A percentile compares a stretch with the other conserved stretches of the same genome.
These are phyloP conservation scores for Rhodotorula sp. DNA, from an alignment of 1,284 basidiomycete species.

Conservation along the genomic window DNA sequence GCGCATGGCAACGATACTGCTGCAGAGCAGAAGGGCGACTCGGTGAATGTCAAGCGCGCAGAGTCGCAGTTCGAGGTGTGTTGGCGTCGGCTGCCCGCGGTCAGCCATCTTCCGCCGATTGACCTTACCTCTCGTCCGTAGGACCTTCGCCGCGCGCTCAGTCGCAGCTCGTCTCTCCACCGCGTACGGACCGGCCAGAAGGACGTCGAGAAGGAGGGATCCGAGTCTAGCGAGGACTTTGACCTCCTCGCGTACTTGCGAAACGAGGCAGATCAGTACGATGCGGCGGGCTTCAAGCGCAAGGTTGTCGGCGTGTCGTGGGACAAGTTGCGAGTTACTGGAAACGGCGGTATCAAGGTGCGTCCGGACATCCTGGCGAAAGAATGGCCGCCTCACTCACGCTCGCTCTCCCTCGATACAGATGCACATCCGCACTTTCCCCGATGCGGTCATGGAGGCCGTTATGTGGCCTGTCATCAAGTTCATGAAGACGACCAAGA, in stretches of 20 bases:
- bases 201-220: constrained; percentile 35
- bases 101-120: background rate
- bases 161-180: constrained; percentile 26
- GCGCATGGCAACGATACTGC: background rate
- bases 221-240: constrained; percentile 52
- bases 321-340: constrained; percentile 56
- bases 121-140: background rate
- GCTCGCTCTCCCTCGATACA: constrained; percentile 39
- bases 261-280: constrained; percentile 58
- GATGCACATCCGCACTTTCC: constrained; percentile 59
- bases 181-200: constrained; percentile 37
- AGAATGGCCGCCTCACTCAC: background rate
- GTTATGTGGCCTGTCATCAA: constrained; percentile 56
- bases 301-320: constrained; percentile 78
- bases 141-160: constrained; percentile 20
- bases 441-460: constrained; percentile 63
- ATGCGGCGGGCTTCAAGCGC: constrained; percentile 70
- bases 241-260: constrained; percentile 73
- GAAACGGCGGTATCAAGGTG: constrained; percentile 40
- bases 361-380: background rate
- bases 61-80: constrained; percentile 52
- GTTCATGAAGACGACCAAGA: constrained; percentile 46
- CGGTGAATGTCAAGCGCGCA: constrained; percentile 66
- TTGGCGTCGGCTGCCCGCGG: background rate
- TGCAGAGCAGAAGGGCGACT: background rate